phyloP scores from a whole-genome alignment of 306 rosid species.

The Acmispon strigosus region DNA sequence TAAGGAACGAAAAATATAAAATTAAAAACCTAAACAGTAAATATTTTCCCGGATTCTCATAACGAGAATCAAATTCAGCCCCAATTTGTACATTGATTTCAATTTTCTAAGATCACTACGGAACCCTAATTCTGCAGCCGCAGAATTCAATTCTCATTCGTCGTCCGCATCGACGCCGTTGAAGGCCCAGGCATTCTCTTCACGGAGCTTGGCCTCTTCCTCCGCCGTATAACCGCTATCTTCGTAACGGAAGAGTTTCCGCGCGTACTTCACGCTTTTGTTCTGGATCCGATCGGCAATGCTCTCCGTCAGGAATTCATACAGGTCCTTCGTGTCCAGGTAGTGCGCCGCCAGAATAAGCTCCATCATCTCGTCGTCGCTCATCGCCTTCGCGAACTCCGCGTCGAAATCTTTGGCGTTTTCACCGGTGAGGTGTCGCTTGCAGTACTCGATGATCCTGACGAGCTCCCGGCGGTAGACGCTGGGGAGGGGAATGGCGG shows the following conservation, averaged over 20 bases:
- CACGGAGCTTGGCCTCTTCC: constrained; percentile 22
- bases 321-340: constrained; percentile 2
- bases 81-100: no score
- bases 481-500: constrained; percentile 18
- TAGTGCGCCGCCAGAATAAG: constrained; percentile 22
- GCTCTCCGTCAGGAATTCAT: background rate
- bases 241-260: constrained; percentile 20
- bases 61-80: no score
- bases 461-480: background rate
- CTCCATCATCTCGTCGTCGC: background rate
- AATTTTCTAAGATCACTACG: no score
- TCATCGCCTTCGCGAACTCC: background rate
- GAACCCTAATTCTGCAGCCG: no score
- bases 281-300: constrained; percentile 27
- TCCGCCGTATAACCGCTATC: constrained; percentile 18
- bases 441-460: constrained; percentile 4
- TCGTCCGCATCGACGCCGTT: constrained; percentile 24
- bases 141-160: background rate
- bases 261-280: constrained; percentile 26
- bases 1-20: no score
- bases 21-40: no score
- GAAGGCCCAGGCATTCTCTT: constrained; percentile 22
- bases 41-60: no score
- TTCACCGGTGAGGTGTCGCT: background rate
- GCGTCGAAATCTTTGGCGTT: background rate